Base-by-base conservation (phyloP, 345 rosid genomes). In the Hirschfeldia incana region DNA sequence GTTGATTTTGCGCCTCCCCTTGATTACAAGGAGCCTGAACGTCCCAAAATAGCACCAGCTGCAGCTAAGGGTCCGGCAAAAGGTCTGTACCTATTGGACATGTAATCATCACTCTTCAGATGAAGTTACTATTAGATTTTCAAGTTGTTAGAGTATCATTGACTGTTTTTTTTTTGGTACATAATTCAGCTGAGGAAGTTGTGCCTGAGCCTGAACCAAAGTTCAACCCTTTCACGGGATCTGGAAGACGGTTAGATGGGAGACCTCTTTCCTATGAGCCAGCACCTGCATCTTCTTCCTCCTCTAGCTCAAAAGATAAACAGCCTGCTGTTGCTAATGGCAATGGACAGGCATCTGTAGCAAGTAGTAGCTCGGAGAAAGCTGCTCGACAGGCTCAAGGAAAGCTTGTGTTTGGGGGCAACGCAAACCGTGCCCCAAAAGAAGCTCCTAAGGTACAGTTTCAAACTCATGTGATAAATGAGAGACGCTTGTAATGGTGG, bases 1-100 rank as follows among this genome's bases (percentile, higher is more conserved):
- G 99, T 95, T 75, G 99, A 95, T 83, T 95, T 93, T 74, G 99
- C 99, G 42, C 94, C 98, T 86, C 99, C 99, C 15, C 83, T 95
- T 71, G 99, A 95, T 85, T 95, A 91, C 89, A 91, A 89, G 79
- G 99, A 95, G 76, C 99, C 99, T 70, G 97, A 87, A 83, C 94
- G 81, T 82, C 90, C 92, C 10, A 76, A 36, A 36, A 36, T 74
- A 61, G 73, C 85, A 17, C 82, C 79, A 84, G 69, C 85, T 72
- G 77, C 78, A 33, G 79, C 86, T 74, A 93, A 85, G 88, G 87
- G 85, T 77, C 33, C 70, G 1, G 74, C 89, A 8, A 90, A 89
- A 91, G 96, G 99, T 95, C 74, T 32, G 21, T 39, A 55, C 33
- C 44, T 21, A 36, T 10, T 27, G 34, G 34, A 11, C 28, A 46